Evolutionary conservation across 2,329 filamentous ascomycete species (phyloP).

Genomic region (Polychaeton citri): DNA sequence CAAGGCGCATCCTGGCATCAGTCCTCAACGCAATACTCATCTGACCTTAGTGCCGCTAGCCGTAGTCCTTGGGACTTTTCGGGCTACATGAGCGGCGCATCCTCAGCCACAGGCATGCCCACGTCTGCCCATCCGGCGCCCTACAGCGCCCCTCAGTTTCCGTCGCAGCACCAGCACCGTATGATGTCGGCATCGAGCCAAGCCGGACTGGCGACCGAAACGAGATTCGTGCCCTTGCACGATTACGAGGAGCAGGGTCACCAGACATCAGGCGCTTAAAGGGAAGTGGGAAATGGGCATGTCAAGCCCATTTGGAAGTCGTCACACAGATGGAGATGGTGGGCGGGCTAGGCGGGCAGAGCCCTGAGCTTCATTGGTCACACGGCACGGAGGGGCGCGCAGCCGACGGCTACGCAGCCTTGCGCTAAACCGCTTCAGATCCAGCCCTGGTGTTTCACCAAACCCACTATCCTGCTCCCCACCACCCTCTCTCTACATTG

Average conservation of each 20-base stretch:
- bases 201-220: conserved; percentile 13
- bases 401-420: too few relatives aligned
- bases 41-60: conserved; percentile 14
- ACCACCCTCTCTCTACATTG: too few relatives aligned
- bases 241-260: conserved; percentile 20
- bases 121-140: conserved; percentile 11
- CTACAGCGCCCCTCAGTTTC: conserved; percentile 15
- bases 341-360: too few relatives aligned
- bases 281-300: not conserved
- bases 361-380: too few relatives aligned
- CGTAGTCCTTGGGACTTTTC: conserved; percentile 17
- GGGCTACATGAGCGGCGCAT: conserved; percentile 12
- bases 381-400: too few relatives aligned
- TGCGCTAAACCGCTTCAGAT: too few relatives aligned
- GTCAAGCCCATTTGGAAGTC: not conserved
- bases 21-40: conserved; percentile 18
- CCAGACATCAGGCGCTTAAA: conserved; percentile 16
- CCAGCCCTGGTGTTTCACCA: too few relatives aligned
- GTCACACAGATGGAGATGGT: not conserved
- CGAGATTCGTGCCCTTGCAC: conserved; percentile 21
- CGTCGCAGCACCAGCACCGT: conserved; percentile 3
- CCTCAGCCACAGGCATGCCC: conserved; percentile 18
- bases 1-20: conserved; percentile 21
- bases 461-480: too few relatives aligned
- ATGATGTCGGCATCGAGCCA: conserved; percentile 16